These are phyloP conservation scores for Cicer judaicum DNA, from an alignment of 306 rosid genomes.

Conservation along the genomic window DNA sequence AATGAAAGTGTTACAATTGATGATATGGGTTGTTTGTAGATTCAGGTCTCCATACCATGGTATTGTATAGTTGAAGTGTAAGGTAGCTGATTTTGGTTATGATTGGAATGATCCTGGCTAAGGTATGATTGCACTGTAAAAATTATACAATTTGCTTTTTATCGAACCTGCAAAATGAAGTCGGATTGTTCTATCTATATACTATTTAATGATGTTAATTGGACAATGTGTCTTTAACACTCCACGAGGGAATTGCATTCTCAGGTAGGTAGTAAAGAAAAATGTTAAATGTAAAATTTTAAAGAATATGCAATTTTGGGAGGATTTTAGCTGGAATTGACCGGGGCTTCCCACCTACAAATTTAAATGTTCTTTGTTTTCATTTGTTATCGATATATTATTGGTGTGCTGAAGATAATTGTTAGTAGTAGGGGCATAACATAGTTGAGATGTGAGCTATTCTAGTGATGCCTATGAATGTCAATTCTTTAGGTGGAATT, in stretches of 20 bases:
- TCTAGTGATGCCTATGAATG: too few species aligned
- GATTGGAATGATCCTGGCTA: slow-evolving; percentile 17
- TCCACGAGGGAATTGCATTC: background rate
- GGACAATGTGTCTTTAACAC: slow-evolving; percentile 7
- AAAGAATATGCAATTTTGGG: background rate
- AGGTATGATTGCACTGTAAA: slow-evolving; percentile 35
- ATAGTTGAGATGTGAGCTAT: too few species aligned
- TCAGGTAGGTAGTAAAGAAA: background rate
- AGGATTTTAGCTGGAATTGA: too few species aligned
- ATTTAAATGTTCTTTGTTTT: too few species aligned
- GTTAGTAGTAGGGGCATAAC: too few species aligned
- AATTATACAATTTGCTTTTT: slow-evolving; percentile 19
- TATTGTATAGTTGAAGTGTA: slow-evolving; percentile 35
- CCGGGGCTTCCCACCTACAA: too few species aligned
- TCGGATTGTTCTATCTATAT: background rate
- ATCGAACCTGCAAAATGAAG: slow-evolving; percentile 2
- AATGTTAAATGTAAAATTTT: background rate
- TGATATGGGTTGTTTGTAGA: slow-evolving; percentile 36
- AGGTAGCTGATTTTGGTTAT: slow-evolving; percentile 39
- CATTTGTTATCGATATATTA: too few species aligned
- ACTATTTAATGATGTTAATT: background rate
- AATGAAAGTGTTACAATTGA: slow-evolving; percentile 40
- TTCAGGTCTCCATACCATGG: slow-evolving; percentile 42
- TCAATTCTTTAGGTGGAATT: too few species aligned
- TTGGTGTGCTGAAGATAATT: too few species aligned